These are phyloP conservation scores for Phytophthora hibernalis DNA, from an alignment of 352 stramenopile species.

Conservation along the genomic window DNA sequence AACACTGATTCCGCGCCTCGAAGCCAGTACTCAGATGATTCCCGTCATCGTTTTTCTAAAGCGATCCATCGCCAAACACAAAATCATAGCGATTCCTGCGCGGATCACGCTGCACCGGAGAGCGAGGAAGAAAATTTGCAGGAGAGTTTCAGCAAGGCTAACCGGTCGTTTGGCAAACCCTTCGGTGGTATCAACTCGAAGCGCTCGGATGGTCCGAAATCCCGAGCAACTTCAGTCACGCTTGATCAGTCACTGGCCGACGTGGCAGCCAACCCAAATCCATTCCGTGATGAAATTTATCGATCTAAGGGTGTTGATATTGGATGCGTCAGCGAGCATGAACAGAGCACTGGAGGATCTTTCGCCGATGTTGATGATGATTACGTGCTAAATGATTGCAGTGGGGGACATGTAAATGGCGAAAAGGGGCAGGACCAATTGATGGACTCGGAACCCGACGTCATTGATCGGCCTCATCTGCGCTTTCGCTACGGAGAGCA, in stretches of 20 bases:
- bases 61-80: not conserved
- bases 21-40: conserved; percentile 18
- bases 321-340: conserved; percentile 4
- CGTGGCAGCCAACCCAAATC: conserved; percentile 28
- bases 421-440: conserved; percentile 3
- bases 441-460: conserved; percentile 9
- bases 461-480: conserved; percentile 9
- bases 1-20: conserved; percentile 21
- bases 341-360: not conserved
- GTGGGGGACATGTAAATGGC: not conserved
- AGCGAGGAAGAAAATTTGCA: not conserved
- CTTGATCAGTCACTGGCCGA: conserved; percentile 32
- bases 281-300: conserved; percentile 24
- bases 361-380: conserved; percentile 1
- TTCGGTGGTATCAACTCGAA: conserved; percentile 14
- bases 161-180: conserved; percentile 1
- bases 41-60: not conserved
- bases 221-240: conserved; percentile 11
- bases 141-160: not conserved
- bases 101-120: not conserved
- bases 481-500: conserved; percentile 23
- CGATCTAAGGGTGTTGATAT: conserved; percentile 1
- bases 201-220: conserved; percentile 12
- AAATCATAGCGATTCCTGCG: not conserved
- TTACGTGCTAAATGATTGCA: conserved; percentile 10